Evolutionary conservation across 208 protist species (phyloP).

Genomic region (Phytomonas sp.): DNA sequence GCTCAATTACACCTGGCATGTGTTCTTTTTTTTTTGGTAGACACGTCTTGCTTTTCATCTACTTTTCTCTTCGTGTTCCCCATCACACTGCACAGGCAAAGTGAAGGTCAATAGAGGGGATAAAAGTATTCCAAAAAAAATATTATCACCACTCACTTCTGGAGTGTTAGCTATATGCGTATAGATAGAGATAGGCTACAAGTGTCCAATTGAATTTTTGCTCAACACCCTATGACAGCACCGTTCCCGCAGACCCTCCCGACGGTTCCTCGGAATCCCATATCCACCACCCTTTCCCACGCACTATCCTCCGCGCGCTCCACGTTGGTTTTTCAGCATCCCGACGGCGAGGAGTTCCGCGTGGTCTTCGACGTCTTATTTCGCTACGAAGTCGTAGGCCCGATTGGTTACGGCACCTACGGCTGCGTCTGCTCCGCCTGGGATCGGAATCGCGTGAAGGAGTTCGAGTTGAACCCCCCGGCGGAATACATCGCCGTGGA

Average conservation of each 20-base stretch:
- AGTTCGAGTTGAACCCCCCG: slow-evolving; percentile 30
- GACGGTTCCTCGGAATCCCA: slow-evolving; percentile 6
- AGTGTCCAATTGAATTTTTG: neutral
- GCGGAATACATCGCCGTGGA: slow-evolving; percentile 34
- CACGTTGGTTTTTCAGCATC: slow-evolving; percentile 42
- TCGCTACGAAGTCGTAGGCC: slow-evolving; percentile 55
- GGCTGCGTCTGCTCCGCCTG: slow-evolving; percentile 70
- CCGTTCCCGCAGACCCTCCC: neutral
- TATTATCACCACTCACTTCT: neutral
- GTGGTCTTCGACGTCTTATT: slow-evolving; percentile 76
- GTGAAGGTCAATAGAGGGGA: neutral
- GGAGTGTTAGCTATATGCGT: neutral
- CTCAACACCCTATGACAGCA: neutral
- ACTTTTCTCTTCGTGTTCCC: neutral
- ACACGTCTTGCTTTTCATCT: neutral
- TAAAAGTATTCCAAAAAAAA: neutral
- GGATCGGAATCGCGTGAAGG: slow-evolving; percentile 59
- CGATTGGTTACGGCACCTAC: slow-evolving; percentile 68
- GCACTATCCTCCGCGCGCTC: slow-evolving; percentile 70
- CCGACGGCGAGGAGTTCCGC: slow-evolving; percentile 31
- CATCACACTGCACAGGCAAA: neutral
- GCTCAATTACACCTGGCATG: neutral
- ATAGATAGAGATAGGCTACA: neutral
- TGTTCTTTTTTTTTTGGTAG: neutral
- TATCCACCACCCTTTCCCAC: slow-evolving; percentile 48